Evolutionary conservation across 176 grass and related monocot species (phyloP).

Genomic region (Metroxylon sagu): DNA sequence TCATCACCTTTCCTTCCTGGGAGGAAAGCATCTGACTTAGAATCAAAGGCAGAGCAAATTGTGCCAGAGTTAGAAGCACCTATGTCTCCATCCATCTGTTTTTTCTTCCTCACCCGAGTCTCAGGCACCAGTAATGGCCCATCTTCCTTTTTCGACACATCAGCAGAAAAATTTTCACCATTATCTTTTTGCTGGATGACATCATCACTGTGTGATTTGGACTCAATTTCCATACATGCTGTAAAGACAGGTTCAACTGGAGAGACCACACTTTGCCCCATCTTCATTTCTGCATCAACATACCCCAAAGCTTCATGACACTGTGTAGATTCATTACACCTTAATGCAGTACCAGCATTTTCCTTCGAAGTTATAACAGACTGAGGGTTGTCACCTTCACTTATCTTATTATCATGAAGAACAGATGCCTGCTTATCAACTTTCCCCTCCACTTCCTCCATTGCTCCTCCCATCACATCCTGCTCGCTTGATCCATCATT

Average conservation of each 20-base stretch:
- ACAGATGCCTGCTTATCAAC: constrained; percentile 17
- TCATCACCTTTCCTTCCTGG: constrained; percentile 16
- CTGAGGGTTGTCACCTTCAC: constrained; percentile 13
- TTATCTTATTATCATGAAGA: constrained; percentile 12
- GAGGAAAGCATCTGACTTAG: constrained; percentile 16
- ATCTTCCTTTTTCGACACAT: constrained; percentile 27
- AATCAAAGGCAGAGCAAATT: constrained; percentile 13
- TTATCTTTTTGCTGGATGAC: background rate
- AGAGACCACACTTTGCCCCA: constrained; percentile 8
- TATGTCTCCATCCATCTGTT: constrained; percentile 10
- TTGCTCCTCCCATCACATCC: constrained; percentile 9
- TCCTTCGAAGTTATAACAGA: background rate
- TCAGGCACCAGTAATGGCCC: background rate
- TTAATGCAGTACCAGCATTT: constrained; percentile 18
- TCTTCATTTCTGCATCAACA: constrained; percentile 11
- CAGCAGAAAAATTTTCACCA: background rate
- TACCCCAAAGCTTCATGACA: constrained; percentile 15
- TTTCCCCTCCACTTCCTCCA: constrained; percentile 22
- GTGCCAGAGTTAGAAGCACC: constrained; percentile 3
- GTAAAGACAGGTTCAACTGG: constrained; percentile 11
- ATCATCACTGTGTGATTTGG: constrained; percentile 15
- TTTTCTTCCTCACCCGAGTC: constrained; percentile 18
- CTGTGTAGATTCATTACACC: constrained; percentile 27
- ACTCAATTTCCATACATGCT: constrained; percentile 8
- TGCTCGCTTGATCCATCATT: constrained; percentile 13